Evolutionary conservation across 805 yeast genomes (phyloP), one percentile per base, ranked within the genome.

Genomic region (Candida silvicultrix): DNA sequence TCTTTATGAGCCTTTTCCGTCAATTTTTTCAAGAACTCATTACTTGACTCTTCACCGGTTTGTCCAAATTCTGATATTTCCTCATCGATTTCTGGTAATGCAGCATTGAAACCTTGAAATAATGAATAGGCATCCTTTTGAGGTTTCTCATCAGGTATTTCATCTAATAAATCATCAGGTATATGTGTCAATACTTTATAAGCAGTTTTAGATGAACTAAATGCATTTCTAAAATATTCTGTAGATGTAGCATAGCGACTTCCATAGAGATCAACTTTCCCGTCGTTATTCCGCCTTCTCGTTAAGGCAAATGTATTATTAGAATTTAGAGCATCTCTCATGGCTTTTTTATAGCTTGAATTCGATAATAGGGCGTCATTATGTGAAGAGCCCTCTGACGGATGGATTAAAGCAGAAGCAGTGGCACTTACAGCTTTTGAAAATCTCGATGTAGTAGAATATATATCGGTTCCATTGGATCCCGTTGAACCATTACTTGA

Each of bases 41-140:
- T 40, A 29, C 31, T 28, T 28, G 31, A 28, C 4, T 28, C 31
- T 10, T 28, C 18, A 22, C 46, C 44, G 56, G 64, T 42, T 52
- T 55, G 51, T 47, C 59, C 49, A 45, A 53, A 51, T 48, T 55
- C 39, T 49, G 65, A 57, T 15, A 71, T 60, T 38, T 68, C 69
- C 48, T 71, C 77, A 49, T 75, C 68, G n/a, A 75, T 64, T 16
- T 75, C 75, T 1, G 80, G 80, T 32, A 74, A 58, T 1, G 77
- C 68, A 4, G 88, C 86, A 54, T 72, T 71, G 57, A 85, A 82
- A 1, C 90, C 89, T 61, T 84, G 90, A 55, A 75, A 82, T 20
- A 85, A 63, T 3, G 89, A 78, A 51, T 77, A 78, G 10, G 59
- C 55, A 16, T 57, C 58, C 8, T 41, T 34, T 14, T 45, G 42